A percentile compares a stretch with the other conserved stretches of the same genome.
phyloP scores from a whole-genome alignment of 768 basidiomycete genomes.

The Calocybe gangraenosa region DNA sequence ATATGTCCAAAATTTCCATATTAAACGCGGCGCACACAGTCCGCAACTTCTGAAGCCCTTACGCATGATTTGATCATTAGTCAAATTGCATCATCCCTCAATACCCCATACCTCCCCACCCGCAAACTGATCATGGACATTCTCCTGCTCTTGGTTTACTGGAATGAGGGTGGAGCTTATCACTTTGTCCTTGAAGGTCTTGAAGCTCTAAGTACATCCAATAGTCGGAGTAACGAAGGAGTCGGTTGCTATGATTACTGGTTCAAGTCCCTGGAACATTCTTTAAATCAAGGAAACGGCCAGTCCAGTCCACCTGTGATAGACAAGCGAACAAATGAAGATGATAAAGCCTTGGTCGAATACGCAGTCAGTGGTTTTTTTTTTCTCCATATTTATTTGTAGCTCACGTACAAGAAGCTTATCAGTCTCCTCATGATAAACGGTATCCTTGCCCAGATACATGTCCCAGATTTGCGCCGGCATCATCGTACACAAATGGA shows the following conservation, averaged over 20 bases:
- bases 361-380: background rate
- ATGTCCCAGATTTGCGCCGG: too few relatives aligned
- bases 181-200: background rate
- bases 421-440: too few relatives aligned
- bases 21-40: too few relatives aligned
- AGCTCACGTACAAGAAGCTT: too few relatives aligned
- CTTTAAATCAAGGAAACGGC: background rate
- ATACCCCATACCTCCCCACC: background rate
- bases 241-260: background rate
- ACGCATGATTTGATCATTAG: background rate
- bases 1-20: background rate
- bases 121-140: background rate
- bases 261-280: background rate
- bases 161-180: background rate
- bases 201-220: background rate
- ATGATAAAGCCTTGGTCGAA: background rate
- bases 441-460: too few relatives aligned
- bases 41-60: background rate
- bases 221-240: background rate
- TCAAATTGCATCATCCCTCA: background rate
- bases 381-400: too few relatives aligned
- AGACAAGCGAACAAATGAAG: background rate
- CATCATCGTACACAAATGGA: too few relatives aligned
- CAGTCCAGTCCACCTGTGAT: too few relatives aligned
- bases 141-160: background rate